Conservation (phyloP, 73 alveolate species). For the Durusdinium trenchii region DNA sequence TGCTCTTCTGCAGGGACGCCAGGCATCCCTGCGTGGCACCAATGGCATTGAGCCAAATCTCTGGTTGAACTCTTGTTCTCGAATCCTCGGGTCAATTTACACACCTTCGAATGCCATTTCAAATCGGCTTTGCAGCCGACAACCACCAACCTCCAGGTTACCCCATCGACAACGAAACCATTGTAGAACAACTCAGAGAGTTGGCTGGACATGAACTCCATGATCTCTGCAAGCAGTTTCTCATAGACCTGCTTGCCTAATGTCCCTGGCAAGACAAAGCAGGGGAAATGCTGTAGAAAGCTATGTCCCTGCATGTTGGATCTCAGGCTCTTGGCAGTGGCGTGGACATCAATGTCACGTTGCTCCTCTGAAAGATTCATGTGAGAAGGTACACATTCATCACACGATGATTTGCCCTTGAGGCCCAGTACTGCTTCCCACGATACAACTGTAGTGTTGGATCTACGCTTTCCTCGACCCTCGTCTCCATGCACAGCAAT, state of each 20-base stretch:
- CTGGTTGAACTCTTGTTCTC: neutral
- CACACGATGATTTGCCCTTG: neutral
- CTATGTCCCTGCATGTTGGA: neutral
- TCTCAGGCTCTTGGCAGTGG: neutral
- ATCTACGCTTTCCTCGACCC: neutral
- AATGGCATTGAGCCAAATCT: neutral
- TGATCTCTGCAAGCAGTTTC: too few relatives aligned
- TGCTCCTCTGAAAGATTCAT: neutral
- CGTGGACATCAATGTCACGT: neutral
- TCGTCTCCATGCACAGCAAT: neutral
- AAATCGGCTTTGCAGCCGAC: neutral
- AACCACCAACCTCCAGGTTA: neutral
- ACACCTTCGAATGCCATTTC: neutral
- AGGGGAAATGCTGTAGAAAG: conserved; percentile 1
- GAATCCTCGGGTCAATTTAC: neutral
- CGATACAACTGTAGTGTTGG: neutral
- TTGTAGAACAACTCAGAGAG: neutral
- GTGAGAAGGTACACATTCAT: neutral
- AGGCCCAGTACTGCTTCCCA: neutral
- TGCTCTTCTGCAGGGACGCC: neutral
- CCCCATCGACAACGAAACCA: neutral
- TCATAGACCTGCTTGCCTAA: too few relatives aligned
- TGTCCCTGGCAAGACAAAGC: neutral
- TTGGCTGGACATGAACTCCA: neutral
- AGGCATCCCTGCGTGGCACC: neutral